Evolutionary conservation across 225 moss, liverwort and hornwort genomes (phyloP).

Genomic region (Asterella californica): DNA sequence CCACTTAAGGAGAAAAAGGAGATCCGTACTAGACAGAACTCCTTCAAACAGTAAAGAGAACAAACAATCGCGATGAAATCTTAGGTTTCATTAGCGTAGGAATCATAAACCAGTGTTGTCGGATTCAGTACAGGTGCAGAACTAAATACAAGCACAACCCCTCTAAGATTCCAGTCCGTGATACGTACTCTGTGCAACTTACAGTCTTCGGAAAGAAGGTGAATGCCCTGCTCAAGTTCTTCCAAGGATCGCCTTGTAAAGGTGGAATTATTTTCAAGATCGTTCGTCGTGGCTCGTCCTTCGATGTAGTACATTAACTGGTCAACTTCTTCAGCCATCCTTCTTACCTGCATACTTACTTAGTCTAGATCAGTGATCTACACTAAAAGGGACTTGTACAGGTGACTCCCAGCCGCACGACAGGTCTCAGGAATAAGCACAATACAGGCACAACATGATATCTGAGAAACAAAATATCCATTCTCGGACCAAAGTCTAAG

Average conservation of each 20-base stretch:
- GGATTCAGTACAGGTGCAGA: not conserved
- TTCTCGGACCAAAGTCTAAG: not conserved
- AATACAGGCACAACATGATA: not conserved
- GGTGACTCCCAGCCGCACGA: not conserved
- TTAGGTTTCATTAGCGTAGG: not conserved
- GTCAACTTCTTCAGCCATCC: slow-evolving; percentile 78
- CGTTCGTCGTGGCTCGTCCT: slow-evolving; percentile 53
- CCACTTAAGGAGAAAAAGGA: not conserved
- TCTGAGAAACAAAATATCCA: not conserved
- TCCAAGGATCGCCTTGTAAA: slow-evolving; percentile 79
- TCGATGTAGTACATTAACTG: slow-evolving; percentile 79
- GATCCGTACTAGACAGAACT: not conserved
- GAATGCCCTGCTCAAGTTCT: slow-evolving; percentile 75
- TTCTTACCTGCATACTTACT: slow-evolving; percentile 51
- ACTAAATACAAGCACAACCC: not conserved
- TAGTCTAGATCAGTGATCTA: not conserved
- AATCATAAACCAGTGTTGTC: not conserved
- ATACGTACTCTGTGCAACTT: slow-evolving; percentile 59
- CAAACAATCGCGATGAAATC: not conserved
- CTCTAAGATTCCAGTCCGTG: not conserved
- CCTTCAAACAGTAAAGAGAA: not conserved
- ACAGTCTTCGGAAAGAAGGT: slow-evolving; percentile 63
- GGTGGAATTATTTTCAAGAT: slow-evolving; percentile 42
- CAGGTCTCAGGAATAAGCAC: not conserved
- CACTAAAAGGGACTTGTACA: not conserved